Base-by-base conservation (phyloP, 768 basidiomycete species). In the Trametes cingulata region DNA sequence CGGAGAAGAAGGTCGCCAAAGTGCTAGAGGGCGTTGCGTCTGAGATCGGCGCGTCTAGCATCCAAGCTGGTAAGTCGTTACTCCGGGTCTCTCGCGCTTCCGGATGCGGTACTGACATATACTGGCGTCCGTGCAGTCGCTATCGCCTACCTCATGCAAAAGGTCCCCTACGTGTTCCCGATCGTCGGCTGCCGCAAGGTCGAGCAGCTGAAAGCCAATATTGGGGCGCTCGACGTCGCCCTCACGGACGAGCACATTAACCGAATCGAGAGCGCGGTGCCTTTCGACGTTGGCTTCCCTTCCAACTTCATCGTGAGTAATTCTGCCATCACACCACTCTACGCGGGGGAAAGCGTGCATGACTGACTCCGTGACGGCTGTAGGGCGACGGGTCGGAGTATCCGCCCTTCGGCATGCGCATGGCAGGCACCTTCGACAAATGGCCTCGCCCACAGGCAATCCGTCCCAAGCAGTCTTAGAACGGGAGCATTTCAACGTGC, bases 21-120 rank as follows among this genome's bases (percentile, higher is more conserved):
- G 82, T 76, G 0, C 70, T 84, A n/a, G 80, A 81, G 63, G 76
- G 79, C 47, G 76, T 85, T 9, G 82, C 82, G 1, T 65, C 67
- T 15, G 79, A 83, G 63, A 72, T 82, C 5, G 82, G 81, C 0
- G 75, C 36, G 15, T 47, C 39, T 24, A 49, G 15, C 42, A 41
- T 64, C 51, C 49, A 49, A 36, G 46, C 56, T 2, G 53, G 42
- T 56, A 19, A 13, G 54, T 39, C n/a, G 29, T 60, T 20, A 14
- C 6, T 6, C 33, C 1, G 15, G 42, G 42, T 13, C 36, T 20
- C 36, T 70, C 12, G 29, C 10, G 29, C 67, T n/a, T 56, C 22
- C 6, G 14, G 24, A 8, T 5, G n/a, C 19, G 6, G 12, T 22
- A n/a, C 45, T 49, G 19, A 45, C 35, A 39, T 19, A 1, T 10